These are phyloP conservation scores for Ensete glaucum DNA, from an alignment of 176 grass and related monocot genomes.

Conservation along the genomic window DNA sequence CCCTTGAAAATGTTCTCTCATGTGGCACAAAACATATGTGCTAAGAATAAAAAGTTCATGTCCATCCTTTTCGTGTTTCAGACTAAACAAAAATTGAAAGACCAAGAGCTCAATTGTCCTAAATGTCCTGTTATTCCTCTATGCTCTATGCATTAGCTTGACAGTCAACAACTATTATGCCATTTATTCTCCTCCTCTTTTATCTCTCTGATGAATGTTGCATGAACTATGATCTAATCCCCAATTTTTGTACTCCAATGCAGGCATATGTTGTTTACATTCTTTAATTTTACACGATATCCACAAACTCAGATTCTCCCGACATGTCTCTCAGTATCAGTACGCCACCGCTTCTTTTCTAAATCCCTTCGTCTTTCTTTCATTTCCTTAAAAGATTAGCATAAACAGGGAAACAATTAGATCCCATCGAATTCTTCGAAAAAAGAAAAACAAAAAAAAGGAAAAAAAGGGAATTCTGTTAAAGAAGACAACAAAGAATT, in stretches of 20 bases:
- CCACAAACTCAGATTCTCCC: too few relatives aligned
- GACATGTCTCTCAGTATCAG: too few relatives aligned
- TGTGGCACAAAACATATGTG: neutral
- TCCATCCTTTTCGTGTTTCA: neutral
- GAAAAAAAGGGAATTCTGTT: neutral
- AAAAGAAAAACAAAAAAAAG: neutral
- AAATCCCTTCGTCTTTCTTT: neutral
- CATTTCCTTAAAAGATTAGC: neutral
- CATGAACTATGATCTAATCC: too few relatives aligned
- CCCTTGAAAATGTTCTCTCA: neutral
- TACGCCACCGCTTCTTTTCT: neutral
- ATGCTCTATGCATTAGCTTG: too few relatives aligned
- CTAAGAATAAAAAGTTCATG: neutral
- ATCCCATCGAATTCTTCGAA: neutral
- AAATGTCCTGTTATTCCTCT: neutral
- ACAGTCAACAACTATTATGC: too few relatives aligned
- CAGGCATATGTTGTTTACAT: too few relatives aligned
- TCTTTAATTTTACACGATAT: too few relatives aligned
- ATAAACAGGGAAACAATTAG: neutral
- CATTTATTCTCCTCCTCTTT: too few relatives aligned
- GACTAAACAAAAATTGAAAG: too few relatives aligned
- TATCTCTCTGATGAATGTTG: too few relatives aligned
- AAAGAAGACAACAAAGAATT: neutral
- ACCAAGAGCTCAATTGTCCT: neutral
- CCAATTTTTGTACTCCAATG: too few relatives aligned